phyloP scores from a whole-genome alignment of 2,329 filamentous ascomycete species.

The Reticulascus tulasneorum region DNA sequence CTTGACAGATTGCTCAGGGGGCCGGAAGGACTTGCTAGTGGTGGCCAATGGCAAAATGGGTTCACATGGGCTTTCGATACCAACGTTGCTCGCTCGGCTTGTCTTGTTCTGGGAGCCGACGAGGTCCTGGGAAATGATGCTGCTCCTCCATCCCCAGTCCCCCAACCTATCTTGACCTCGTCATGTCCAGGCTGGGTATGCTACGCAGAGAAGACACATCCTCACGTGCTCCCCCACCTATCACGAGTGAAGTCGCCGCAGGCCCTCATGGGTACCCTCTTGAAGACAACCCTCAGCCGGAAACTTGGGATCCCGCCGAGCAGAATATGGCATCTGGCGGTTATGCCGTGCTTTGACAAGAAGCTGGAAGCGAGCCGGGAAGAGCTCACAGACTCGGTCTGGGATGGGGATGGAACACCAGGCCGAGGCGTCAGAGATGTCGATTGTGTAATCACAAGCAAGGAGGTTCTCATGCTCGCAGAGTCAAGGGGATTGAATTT shows the following conservation, averaged over 20 bases:
- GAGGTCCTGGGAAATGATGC: constrained; percentile 51
- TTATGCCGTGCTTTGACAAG: constrained; percentile 99
- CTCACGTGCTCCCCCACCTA: constrained; percentile 85
- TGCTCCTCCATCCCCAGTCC: constrained; percentile 1
- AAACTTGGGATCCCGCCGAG: constrained; percentile 68
- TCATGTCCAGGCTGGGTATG: constrained; percentile 98
- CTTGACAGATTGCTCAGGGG: constrained; percentile 76
- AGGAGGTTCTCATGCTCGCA: constrained; percentile 87
- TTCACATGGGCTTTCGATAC: constrained; percentile 93
- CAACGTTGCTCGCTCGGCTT: constrained; percentile 75
- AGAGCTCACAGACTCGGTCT: constrained; percentile 80
- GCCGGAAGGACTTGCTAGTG: constrained; percentile 61
- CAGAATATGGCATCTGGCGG: constrained; percentile 86
- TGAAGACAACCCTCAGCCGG: constrained; percentile 81
- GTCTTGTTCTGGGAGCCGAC: constrained; percentile 73
- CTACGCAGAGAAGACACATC: constrained; percentile 97
- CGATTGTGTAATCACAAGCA: constrained; percentile 96
- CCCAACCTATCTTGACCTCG: constrained; percentile 71
- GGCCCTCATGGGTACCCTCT: constrained; percentile 80
- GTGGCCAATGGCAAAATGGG: constrained; percentile 68
- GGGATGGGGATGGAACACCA: constrained; percentile 51
- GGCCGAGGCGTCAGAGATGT: constrained; percentile 72
- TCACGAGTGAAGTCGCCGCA: constrained; percentile 92
- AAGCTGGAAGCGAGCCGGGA: constrained; percentile 93
- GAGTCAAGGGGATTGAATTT: constrained; percentile 76